Percentiles rank a stretch among this genome's conserved stretches.
phyloP scores from a whole-genome alignment of 495 filamentous ascomycete species.

The Penicillium salamii region DNA sequence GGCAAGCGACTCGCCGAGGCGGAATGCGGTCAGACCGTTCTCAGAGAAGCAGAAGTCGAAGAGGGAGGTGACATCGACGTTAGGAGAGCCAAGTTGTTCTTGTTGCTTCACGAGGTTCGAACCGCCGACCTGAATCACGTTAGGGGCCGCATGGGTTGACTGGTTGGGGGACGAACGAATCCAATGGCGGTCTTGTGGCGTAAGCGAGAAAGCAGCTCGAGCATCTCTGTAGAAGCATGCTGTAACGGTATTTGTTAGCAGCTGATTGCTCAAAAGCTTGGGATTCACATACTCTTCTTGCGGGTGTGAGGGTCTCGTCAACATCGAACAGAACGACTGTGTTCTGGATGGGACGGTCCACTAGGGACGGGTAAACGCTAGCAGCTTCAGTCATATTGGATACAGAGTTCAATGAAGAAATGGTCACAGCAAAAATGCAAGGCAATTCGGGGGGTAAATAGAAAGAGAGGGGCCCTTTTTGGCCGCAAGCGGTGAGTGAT shows the following conservation, averaged over 20 bases:
- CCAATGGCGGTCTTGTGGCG: conserved; percentile 90
- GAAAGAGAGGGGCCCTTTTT: conserved; percentile 20
- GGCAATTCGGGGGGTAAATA: conserved; percentile 14
- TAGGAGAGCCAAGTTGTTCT: conserved; percentile 76
- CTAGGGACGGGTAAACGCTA: conserved; percentile 67
- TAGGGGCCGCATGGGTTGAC: conserved; percentile 7
- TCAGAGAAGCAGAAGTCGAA: conserved; percentile 98
- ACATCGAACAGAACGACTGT: conserved; percentile 94
- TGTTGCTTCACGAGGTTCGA: conserved; percentile 90
- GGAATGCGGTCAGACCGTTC: conserved; percentile 91
- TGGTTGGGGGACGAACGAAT: conserved; percentile 51
- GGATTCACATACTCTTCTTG: conserved; percentile 68
- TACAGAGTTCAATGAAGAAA: background rate
- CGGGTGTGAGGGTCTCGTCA: conserved; percentile 79
- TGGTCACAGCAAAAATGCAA: conserved; percentile 6
- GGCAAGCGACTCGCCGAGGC: conserved; percentile 67
- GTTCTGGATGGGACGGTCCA: conserved; percentile 77
- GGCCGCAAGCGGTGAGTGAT: conserved; percentile 35
- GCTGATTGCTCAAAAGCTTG: background rate
- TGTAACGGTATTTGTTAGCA: conserved; percentile 26
- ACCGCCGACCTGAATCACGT: conserved; percentile 57
- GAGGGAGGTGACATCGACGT: conserved; percentile 65
- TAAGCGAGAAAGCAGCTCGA: conserved; percentile 70
- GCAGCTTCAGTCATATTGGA: conserved; percentile 45
- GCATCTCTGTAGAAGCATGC: conserved; percentile 74